Conservation (phyloP, 2,329 filamentous ascomycete genomes). For the Cladophialophora yegresii region DNA sequence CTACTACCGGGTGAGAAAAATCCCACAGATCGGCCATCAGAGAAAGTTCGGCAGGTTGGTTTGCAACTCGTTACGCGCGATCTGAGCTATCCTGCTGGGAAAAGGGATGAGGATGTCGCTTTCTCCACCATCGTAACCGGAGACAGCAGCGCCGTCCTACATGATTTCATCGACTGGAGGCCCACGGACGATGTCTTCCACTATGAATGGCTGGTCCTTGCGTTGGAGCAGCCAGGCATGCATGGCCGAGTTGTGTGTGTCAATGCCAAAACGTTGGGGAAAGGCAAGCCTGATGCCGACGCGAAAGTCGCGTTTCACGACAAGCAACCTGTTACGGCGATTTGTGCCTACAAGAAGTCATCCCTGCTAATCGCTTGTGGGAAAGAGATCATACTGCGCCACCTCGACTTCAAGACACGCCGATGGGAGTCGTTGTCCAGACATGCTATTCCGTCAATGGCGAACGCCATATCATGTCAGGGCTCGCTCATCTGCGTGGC, state of each 20-base stretch:
- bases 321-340: slow-evolving; percentile 27
- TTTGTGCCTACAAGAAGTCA: slow-evolving; percentile 46
- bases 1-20: background rate
- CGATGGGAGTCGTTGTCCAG: slow-evolving; percentile 47
- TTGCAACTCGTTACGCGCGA: slow-evolving; percentile 19
- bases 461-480: slow-evolving; percentile 53
- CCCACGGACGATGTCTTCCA: slow-evolving; percentile 29
- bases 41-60: slow-evolving; percentile 20
- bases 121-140: slow-evolving; percentile 24
- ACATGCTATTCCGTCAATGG: slow-evolving; percentile 51
- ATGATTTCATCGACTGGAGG: slow-evolving; percentile 32
- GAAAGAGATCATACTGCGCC: slow-evolving; percentile 47
- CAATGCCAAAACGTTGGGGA: slow-evolving; percentile 31
- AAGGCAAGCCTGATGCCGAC: slow-evolving; percentile 16
- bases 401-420: slow-evolving; percentile 46
- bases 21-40: background rate
- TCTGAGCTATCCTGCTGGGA: slow-evolving; percentile 9
- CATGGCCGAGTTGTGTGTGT: slow-evolving; percentile 28
- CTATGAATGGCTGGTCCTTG: slow-evolving; percentile 36
- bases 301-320: slow-evolving; percentile 23
- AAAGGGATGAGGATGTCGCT: background rate
- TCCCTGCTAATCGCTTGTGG: slow-evolving; percentile 52
- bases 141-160: slow-evolving; percentile 30
- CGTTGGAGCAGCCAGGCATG: slow-evolving; percentile 23
- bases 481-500: slow-evolving; percentile 56